phyloP scores from a whole-genome alignment of 1,284 basidiomycete species.

The Sporisorium sorghi region DNA sequence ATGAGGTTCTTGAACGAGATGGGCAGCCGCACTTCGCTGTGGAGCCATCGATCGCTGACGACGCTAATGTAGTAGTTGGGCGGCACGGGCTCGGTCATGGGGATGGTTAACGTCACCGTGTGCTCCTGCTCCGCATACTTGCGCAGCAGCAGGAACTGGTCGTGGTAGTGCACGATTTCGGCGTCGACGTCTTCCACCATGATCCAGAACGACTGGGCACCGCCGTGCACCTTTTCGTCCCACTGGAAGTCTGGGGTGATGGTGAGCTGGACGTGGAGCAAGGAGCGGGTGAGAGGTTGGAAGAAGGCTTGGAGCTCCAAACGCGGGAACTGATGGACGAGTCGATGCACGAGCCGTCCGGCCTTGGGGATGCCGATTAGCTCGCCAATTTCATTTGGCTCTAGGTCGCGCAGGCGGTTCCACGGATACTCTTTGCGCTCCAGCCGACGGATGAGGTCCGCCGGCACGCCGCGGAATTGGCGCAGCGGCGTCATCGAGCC shows the following conservation, averaged over 20 bases:
- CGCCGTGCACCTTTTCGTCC: slow-evolving; percentile 93
- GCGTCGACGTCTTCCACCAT: slow-evolving; percentile 97
- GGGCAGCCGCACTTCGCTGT: slow-evolving; percentile 91
- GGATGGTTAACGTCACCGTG: slow-evolving; percentile 91
- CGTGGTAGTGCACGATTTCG: slow-evolving; percentile 92
- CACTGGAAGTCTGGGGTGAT: slow-evolving; percentile 96
- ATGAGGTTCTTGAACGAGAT: slow-evolving; percentile 98
- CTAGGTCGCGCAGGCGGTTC: slow-evolving; percentile 63
- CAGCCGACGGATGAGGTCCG: slow-evolving; percentile 89
- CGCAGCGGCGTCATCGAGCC: slow-evolving; percentile 95
- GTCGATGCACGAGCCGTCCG: slow-evolving; percentile 88
- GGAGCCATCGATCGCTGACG: slow-evolving; percentile 94
- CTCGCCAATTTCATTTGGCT: slow-evolving; percentile 76
- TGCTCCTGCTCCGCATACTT: slow-evolving; percentile 89
- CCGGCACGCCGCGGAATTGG: slow-evolving; percentile 88
- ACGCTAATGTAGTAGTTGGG: slow-evolving; percentile 98
- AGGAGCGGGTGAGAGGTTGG: slow-evolving; percentile 64
- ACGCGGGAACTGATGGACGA: slow-evolving; percentile 96
- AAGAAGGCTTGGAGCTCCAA: slow-evolving; percentile 77
- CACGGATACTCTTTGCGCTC: slow-evolving; percentile 88
- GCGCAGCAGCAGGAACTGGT: slow-evolving; percentile 89
- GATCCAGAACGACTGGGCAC: slow-evolving; percentile 87
- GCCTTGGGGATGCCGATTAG: slow-evolving; percentile 89
- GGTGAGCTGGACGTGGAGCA: slow-evolving; percentile 66
- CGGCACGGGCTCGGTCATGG: slow-evolving; percentile 95